Evolutionary conservation across 352 stramenopile species (phyloP).

Genomic region (Pseudoperonospora humuli): DNA sequence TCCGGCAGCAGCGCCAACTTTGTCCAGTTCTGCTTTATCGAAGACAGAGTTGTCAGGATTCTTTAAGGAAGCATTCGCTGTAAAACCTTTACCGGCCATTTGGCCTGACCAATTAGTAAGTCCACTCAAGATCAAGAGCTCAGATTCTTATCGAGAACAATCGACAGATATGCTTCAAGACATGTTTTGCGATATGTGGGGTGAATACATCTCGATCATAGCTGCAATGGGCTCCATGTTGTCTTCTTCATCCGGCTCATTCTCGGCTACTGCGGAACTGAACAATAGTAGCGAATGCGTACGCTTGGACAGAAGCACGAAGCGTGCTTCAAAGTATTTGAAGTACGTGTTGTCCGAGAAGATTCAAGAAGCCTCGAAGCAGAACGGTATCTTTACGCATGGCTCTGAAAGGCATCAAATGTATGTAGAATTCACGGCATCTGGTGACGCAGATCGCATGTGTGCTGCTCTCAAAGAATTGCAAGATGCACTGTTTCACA

Average conservation of each 20-base stretch:
- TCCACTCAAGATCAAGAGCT: constrained; percentile 2
- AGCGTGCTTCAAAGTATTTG: constrained; percentile 44
- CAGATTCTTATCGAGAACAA: constrained; percentile 1
- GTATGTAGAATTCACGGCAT: constrained; percentile 37
- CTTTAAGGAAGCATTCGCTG: constrained; percentile 32
- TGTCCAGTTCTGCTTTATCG: constrained; percentile 4
- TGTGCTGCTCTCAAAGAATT: constrained; percentile 41
- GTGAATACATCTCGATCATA: constrained; percentile 23
- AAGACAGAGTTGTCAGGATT: constrained; percentile 29
- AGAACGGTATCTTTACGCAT: constrained; percentile 64
- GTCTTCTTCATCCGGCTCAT: constrained; percentile 11
- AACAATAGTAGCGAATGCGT: constrained; percentile 8
- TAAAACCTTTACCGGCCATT: constrained; percentile 5
- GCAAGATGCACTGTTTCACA: constrained; percentile 62
- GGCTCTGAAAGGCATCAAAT: constrained; percentile 55
- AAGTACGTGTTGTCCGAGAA: constrained; percentile 74
- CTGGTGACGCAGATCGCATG: constrained; percentile 48
- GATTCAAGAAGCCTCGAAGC: constrained; percentile 55
- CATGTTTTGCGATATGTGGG: constrained; percentile 19
- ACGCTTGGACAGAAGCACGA: constrained; percentile 10
- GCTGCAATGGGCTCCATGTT: constrained; percentile 1
- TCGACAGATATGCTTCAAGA: constrained; percentile 17
- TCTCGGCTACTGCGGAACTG: constrained; percentile 5
- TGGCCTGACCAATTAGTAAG: constrained; percentile 3
- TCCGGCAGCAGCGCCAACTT: neutral